Percentiles rank a stretch among this genome's conserved stretches.
These are phyloP conservation scores for Globisporangium carolinianum DNA, from an alignment of 352 stramenopile genomes.

Conservation along the genomic window DNA sequence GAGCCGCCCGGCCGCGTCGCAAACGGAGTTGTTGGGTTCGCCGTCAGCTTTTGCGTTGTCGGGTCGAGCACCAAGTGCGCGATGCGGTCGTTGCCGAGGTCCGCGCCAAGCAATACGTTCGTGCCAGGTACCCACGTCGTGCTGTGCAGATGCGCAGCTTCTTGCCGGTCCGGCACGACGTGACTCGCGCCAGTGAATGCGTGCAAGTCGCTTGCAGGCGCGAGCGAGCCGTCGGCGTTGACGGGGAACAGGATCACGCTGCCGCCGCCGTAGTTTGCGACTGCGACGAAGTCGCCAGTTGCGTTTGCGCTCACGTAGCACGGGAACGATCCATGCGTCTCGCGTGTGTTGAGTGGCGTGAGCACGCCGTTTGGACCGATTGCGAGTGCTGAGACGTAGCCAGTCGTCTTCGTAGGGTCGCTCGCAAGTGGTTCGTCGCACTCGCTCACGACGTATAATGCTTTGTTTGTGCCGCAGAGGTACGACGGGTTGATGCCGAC, in stretches of 20 bases:
- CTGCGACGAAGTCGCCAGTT: slow-evolving; percentile 40
- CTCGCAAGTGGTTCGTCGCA: slow-evolving; percentile 31
- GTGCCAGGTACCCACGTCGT: slow-evolving; percentile 44
- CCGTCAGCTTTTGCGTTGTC: slow-evolving; percentile 27
- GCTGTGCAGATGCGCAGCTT: slow-evolving; percentile 73
- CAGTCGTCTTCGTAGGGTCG: slow-evolving; percentile 29
- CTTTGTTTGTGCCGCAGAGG: slow-evolving; percentile 30
- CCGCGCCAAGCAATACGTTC: slow-evolving; percentile 36
- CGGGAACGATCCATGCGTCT: slow-evolving; percentile 47
- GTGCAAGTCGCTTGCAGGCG: slow-evolving; percentile 29
- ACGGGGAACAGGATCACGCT: slow-evolving; percentile 56
- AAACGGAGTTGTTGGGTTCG: slow-evolving; percentile 28
- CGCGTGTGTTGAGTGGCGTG: slow-evolving; percentile 33
- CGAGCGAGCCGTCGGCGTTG: slow-evolving; percentile 45
- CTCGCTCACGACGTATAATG: slow-evolving; percentile 71
- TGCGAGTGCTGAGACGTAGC: slow-evolving; percentile 47
- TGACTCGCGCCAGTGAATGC: slow-evolving; percentile 36
- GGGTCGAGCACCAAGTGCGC: slow-evolving; percentile 52
- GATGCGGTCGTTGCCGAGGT: slow-evolving; percentile 66
- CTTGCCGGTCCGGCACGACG: slow-evolving; percentile 53
- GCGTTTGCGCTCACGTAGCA: slow-evolving; percentile 58
- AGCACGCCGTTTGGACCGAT: slow-evolving; percentile 37
- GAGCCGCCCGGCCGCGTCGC: slow-evolving; percentile 34
- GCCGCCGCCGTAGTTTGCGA: slow-evolving; percentile 72
- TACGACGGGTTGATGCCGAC: slow-evolving; percentile 71